Base-by-base conservation (phyloP, 176 grass and related monocot species). In the Pontederia paniculata region DNA sequence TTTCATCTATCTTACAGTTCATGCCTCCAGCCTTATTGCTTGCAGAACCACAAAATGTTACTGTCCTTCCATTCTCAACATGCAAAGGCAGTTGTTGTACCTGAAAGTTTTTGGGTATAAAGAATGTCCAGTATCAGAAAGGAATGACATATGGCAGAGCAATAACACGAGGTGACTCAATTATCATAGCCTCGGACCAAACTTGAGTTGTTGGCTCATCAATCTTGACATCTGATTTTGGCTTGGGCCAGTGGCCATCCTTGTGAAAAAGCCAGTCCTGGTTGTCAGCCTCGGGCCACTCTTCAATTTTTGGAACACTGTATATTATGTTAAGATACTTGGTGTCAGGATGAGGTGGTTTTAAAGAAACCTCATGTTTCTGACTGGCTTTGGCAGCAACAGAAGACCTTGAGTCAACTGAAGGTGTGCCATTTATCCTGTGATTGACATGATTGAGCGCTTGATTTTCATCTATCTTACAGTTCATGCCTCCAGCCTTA, bases 61-160 rank as follows among this genome's bases (percentile, higher is more conserved):
- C 9, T 4, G 17, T 53, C 20, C 51, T 53, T 53, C n/a, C n/a
- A 21, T 53, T 53, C 18, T 53, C 51, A 21, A 53, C 51, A 53
- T 53, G 51, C 51, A 19, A 9, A n/a, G 9, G 16, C 8, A 20
- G n/a, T n/a, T n/a, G n/a, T n/a, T n/a, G n/a, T n/a, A n/a, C n/a
- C 3, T 53, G 1, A 21, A 20, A n/a, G 20, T 53, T 21, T n/a
- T 9, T 20, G 5, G 51, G 18, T 53, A 20, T n/a, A 19, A 53
- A 10, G 11, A 19, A 21, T 53, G 18, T 53, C 16, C n/a, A 53
- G 20, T 21, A 53, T 53, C 51, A 53, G 51, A 18, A 53, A 21
- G 51, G 51, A 53, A 53, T 53, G 51, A 53, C 51, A 21, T 53
- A 53, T 10, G 51, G 51, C 51, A 53, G 18, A 53, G 51, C 51